phyloP scores from a whole-genome alignment of 2,329 filamentous ascomycete genomes.

The Curvularia sp. region DNA sequence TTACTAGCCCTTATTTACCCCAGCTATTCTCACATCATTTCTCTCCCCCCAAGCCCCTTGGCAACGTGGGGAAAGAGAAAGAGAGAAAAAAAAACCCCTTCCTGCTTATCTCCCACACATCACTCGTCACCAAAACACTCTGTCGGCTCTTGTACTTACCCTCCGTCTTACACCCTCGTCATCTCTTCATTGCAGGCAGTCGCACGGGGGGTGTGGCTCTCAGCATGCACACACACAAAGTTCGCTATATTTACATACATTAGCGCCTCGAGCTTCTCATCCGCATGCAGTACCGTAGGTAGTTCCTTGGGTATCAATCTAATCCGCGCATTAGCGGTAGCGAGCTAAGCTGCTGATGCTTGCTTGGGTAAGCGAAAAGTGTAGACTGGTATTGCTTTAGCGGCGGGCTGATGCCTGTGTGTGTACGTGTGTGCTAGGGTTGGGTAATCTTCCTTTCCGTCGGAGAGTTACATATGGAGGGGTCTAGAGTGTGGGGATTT shows the following conservation, averaged over 20 bases:
- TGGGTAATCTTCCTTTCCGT: neutral
- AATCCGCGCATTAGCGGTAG: neutral
- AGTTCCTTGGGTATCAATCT: neutral
- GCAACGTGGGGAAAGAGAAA: no score
- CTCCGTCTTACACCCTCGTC: no score
- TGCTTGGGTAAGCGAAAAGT: slow-evolving; percentile 1
- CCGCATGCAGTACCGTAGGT: neutral
- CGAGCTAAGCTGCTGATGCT: neutral
- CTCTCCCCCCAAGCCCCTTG: neutral
- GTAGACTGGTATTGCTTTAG: no score
- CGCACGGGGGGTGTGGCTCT: no score
- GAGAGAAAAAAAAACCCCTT: no score
- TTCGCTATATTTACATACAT: neutral
- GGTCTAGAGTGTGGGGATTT: neutral
- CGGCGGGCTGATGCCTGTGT: no score
- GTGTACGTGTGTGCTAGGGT: no score
- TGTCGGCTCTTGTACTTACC: no score
- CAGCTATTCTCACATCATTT: neutral
- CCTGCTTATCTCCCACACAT: no score
- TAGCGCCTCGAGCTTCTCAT: neutral
- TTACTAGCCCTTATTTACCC: neutral
- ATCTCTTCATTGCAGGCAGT: no score
- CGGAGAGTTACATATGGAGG: neutral
- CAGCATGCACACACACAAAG: no score
- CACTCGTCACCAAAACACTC: no score